A percentile compares a stretch with the other conserved stretches of the same genome.
Conservation (phyloP, 768 basidiomycete species). For the Obba rivulosa region DNA sequence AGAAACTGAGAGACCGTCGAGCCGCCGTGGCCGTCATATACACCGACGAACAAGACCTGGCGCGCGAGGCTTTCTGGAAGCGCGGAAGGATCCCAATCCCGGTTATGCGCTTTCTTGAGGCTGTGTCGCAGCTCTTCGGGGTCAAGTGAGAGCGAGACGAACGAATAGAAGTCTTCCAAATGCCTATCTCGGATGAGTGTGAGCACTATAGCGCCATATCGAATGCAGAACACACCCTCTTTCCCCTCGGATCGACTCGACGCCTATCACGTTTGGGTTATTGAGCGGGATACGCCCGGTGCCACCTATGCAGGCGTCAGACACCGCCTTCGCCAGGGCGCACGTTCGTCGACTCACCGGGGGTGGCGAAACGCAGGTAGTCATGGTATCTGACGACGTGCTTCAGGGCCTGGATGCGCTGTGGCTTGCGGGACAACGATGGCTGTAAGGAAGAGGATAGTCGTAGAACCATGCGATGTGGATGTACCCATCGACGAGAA, state of each 20-base stretch:
- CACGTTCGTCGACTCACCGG: slow-evolving; percentile 37
- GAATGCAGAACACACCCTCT: slow-evolving; percentile 43
- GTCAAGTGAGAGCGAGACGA: slow-evolving; percentile 68
- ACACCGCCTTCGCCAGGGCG: neutral
- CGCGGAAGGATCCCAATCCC: slow-evolving; percentile 68
- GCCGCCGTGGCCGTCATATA: slow-evolving; percentile 94
- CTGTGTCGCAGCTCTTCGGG: slow-evolving; percentile 67
- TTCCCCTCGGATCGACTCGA: slow-evolving; percentile 70
- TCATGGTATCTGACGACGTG: slow-evolving; percentile 51
- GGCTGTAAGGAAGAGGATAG: slow-evolving; percentile 7
- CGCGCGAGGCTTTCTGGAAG: slow-evolving; percentile 52
- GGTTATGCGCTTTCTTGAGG: slow-evolving; percentile 52
- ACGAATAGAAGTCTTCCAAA: slow-evolving; percentile 85
- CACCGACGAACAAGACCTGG: slow-evolving; percentile 82
- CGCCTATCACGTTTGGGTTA: slow-evolving; percentile 75
- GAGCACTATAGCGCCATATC: neutral
- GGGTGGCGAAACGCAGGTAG: slow-evolving; percentile 50
- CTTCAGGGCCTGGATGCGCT: neutral
- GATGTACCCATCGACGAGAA: neutral
- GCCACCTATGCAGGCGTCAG: slow-evolving; percentile 40
- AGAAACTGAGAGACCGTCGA: slow-evolving; percentile 85
- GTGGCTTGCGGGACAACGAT: slow-evolving; percentile 1
- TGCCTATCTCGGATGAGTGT: slow-evolving; percentile 43
- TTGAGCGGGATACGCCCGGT: slow-evolving; percentile 63
- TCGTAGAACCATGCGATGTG: slow-evolving; percentile 10